A percentile compares a stretch with the other conserved stretches of the same genome.
phyloP scores from a whole-genome alignment of 139 green algal genomes.

The Chlorella sp. region DNA sequence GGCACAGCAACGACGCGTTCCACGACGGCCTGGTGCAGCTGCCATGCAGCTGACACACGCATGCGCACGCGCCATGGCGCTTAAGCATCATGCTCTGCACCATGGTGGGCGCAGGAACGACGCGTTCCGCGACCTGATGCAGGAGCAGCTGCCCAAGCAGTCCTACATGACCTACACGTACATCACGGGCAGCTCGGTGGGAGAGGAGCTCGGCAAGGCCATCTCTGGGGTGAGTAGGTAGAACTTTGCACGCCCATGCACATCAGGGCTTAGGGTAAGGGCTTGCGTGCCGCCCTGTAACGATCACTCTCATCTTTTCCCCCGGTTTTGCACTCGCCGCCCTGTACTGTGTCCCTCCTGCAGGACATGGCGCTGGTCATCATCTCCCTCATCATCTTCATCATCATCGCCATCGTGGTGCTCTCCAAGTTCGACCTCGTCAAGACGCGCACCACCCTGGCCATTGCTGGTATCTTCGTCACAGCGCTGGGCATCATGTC shows the following conservation, averaged over 20 bases:
- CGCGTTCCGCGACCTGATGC: conserved; percentile 3
- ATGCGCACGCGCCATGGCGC: no score
- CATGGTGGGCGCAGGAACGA: neutral
- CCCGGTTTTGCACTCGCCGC: neutral
- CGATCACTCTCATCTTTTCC: neutral
- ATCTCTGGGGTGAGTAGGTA: neutral
- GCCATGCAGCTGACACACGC: neutral
- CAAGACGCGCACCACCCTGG: conserved; percentile 11
- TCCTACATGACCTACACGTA: conserved; percentile 15
- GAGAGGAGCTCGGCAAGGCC: conserved; percentile 3
- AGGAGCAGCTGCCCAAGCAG: neutral
- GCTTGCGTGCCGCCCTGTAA: neutral
- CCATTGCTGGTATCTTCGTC: conserved; percentile 2
- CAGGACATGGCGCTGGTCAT: conserved; percentile 15
- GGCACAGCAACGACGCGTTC: neutral
- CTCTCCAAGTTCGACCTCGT: conserved; percentile 3
- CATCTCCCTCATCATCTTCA: conserved; percentile 16
- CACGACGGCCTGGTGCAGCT: neutral
- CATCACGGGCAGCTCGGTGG: conserved; percentile 8
- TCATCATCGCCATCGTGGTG: conserved; percentile 6
- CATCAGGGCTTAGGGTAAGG: neutral
- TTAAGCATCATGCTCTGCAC: neutral
- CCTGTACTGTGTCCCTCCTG: neutral
- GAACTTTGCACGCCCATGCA: neutral
- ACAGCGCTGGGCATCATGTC: conserved; percentile 1